Evolutionary conservation across 345 rosid genomes (phyloP).

Genomic region (Eucalyptus lansdowneana): DNA sequence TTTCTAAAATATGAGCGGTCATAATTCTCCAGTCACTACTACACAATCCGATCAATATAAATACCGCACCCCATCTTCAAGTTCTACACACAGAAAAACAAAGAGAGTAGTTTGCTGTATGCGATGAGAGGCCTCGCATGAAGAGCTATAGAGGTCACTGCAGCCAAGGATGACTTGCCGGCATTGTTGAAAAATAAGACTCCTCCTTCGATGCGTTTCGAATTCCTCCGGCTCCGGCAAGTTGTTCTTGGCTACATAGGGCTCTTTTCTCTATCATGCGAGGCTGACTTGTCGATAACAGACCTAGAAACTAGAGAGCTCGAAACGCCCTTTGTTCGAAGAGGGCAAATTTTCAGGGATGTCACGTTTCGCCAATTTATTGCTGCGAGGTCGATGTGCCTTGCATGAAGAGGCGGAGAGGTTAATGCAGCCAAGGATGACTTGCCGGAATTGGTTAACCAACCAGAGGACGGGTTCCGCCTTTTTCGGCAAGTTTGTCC

Average conservation of each 20-base stretch:
- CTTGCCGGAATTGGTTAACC: conserved; percentile 1
- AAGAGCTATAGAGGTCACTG: not conserved
- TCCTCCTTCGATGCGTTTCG: not conserved
- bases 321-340: too few species aligned
- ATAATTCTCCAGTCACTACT: not conserved
- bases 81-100: not conserved
- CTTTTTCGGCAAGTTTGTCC: conserved; percentile 6
- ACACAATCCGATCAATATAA: not conserved
- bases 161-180: not conserved
- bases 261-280: not conserved
- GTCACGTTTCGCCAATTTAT: too few species aligned
- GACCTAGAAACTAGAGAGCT: not conserved
- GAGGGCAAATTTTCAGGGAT: not conserved
- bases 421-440: conserved; percentile 14
- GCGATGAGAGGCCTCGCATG: not conserved
- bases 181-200: not conserved
- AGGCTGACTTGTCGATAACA: not conserved
- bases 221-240: not conserved
- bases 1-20: not conserved
- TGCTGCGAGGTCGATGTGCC: not conserved
- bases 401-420: conserved; percentile 7
- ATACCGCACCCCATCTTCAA: not conserved
- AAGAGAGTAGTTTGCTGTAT: not conserved
- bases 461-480: not conserved
- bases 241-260: not conserved